Evolutionary conservation across 305 asterid species (phyloP).

Genomic region (Withania somnifera): DNA sequence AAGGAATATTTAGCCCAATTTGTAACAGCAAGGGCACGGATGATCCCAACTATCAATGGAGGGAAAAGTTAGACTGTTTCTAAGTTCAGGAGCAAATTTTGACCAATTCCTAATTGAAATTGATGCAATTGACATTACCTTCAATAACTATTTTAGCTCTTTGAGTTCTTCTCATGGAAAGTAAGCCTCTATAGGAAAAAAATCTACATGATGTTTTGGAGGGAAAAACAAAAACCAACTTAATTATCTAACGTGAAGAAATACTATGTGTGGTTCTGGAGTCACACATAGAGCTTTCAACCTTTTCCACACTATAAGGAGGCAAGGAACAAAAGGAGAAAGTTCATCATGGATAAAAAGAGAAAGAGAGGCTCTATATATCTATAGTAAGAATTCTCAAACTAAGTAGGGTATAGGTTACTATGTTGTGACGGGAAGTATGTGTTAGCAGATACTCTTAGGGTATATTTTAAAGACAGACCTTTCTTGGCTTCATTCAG

Average conservation of each 20-base stretch:
- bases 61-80: not conserved
- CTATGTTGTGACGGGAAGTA: not conserved
- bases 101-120: not conserved
- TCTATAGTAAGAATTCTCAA: not conserved
- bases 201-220: not conserved
- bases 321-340: not conserved
- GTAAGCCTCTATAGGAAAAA: not conserved
- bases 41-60: not conserved
- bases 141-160: not conserved
- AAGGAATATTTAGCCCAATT: not conserved
- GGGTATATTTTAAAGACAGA: slow-evolving; percentile 13
- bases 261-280: not conserved
- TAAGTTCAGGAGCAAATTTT: not conserved
- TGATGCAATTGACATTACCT: not conserved
- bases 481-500: slow-evolving; percentile 73
- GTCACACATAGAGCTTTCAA: not conserved
- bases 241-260: not conserved
- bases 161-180: not conserved
- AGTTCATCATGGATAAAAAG: not conserved
- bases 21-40: not conserved
- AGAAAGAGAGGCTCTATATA: not conserved
- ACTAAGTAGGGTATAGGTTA: not conserved
- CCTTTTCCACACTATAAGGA: not conserved
- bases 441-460: not conserved
- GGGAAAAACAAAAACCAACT: not conserved